phyloP scores from a whole-genome alignment of 208 protist species.

The Endotrypanum monterogeii region DNA sequence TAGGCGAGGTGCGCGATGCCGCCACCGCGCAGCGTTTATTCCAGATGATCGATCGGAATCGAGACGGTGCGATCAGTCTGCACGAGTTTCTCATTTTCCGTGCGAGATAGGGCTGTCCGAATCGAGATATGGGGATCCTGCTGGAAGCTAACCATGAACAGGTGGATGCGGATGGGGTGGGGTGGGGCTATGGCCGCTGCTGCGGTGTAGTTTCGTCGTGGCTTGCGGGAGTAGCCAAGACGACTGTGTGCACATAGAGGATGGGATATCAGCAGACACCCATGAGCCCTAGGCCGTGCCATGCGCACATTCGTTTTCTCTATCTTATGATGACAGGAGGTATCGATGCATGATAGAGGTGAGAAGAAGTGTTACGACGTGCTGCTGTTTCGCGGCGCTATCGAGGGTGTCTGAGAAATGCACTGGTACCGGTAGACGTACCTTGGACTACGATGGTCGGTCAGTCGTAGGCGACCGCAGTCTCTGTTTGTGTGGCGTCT shows the following conservation, averaged over 20 bases:
- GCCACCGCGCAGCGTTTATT: slow-evolving; percentile 49
- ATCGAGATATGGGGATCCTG: neutral
- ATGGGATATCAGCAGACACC: neutral
- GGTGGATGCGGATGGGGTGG: neutral
- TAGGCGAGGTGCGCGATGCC: slow-evolving; percentile 49
- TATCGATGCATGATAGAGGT: neutral
- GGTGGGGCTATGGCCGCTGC: neutral
- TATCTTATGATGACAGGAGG: neutral
- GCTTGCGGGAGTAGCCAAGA: neutral
- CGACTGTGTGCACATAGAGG: neutral
- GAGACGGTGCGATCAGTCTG: slow-evolving; percentile 53
- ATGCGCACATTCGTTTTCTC: neutral
- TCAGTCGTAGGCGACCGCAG: neutral
- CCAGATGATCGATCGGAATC: slow-evolving; percentile 52
- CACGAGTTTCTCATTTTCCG: slow-evolving; percentile 83
- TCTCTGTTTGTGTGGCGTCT: neutral
- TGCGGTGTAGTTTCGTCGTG: neutral
- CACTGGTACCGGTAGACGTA: neutral
- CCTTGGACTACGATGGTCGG: neutral
- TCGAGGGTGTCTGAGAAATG: neutral
- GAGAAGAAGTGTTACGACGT: neutral
- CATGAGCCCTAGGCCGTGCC: too few relatives aligned
- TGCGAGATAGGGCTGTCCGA: slow-evolving; percentile 24
- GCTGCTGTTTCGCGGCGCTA: neutral
- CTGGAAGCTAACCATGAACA: neutral